Conservation (phyloP, 768 basidiomycete species). For the Coprinellus aureogranulatus region DNA sequence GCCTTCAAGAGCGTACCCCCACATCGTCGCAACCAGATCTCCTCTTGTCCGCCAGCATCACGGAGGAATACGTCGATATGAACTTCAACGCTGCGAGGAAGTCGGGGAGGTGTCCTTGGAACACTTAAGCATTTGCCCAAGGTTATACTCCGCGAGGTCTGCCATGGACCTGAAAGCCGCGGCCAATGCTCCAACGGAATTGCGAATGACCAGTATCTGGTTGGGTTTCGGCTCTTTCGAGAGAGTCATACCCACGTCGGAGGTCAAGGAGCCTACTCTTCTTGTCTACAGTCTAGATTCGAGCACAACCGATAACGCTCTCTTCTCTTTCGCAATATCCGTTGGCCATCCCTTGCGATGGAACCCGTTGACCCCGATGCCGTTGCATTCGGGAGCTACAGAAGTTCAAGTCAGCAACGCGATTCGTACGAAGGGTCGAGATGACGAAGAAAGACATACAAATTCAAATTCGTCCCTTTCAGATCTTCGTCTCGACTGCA, state of each 20-base stretch:
- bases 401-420: not conserved
- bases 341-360: not conserved
- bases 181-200: not conserved
- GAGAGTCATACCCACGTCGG: not conserved
- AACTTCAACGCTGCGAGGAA: not conserved
- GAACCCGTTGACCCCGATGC: not conserved
- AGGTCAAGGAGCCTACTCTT: not conserved
- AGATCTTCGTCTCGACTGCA: too few species aligned
- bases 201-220: not conserved
- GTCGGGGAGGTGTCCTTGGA: not conserved
- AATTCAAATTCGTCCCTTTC: too few species aligned
- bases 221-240: not conserved
- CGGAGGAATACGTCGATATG: not conserved
- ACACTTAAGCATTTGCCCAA: not conserved
- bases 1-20: not conserved
- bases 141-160: not conserved
- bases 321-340: not conserved
- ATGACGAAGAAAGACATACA: too few species aligned
- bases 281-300: too few species aligned
- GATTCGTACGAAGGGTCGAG: not conserved
- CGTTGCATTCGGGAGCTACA: not conserved
- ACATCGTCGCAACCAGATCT: not conserved
- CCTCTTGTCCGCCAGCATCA: not conserved
- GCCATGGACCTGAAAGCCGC: not conserved
- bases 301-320: not conserved